These are phyloP conservation scores for Alnus glutinosa DNA, from an alignment of 306 rosid species.

Conservation along the genomic window DNA sequence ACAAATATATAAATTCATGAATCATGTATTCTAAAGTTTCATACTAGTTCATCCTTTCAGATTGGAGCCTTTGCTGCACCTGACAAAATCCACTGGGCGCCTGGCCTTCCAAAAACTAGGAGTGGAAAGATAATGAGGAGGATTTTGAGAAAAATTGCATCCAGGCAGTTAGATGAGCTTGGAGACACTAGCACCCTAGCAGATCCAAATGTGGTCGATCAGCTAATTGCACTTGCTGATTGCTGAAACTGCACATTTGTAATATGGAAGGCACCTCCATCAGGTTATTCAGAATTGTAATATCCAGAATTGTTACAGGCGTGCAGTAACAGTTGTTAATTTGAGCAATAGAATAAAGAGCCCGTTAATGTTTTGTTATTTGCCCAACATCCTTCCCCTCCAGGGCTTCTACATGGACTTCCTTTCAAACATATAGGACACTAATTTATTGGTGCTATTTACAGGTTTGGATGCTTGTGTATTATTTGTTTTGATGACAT, in stretches of 20 bases:
- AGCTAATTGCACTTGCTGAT: constrained; percentile 79
- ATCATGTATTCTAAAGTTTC: background rate
- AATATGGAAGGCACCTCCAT: constrained; percentile 23
- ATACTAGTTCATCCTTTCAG: constrained; percentile 50
- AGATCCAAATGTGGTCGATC: constrained; percentile 81
- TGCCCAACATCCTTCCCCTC: background rate
- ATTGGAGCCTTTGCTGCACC: constrained; percentile 99
- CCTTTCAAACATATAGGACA: background rate
- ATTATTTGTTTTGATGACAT: background rate
- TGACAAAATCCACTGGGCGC: constrained; percentile 97
- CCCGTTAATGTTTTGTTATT: background rate
- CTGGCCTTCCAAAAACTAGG: constrained; percentile 97
- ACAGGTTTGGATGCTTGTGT: background rate
- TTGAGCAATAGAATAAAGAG: constrained; percentile 4
- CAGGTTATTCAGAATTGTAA: background rate
- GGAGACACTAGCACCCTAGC: constrained; percentile 98
- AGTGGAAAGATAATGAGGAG: constrained; percentile 99
- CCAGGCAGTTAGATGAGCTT: constrained; percentile 85
- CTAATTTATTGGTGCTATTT: background rate
- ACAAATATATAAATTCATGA: background rate
- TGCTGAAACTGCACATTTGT: constrained; percentile 38
- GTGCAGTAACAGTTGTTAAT: background rate
- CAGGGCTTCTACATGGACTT: background rate
- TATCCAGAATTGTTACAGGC: background rate
- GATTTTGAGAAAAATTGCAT: constrained; percentile 89